Percentiles rank a stretch among this genome's conserved stretches.
Conservation (phyloP, 805 yeast species). For the Candida schatavii region DNA sequence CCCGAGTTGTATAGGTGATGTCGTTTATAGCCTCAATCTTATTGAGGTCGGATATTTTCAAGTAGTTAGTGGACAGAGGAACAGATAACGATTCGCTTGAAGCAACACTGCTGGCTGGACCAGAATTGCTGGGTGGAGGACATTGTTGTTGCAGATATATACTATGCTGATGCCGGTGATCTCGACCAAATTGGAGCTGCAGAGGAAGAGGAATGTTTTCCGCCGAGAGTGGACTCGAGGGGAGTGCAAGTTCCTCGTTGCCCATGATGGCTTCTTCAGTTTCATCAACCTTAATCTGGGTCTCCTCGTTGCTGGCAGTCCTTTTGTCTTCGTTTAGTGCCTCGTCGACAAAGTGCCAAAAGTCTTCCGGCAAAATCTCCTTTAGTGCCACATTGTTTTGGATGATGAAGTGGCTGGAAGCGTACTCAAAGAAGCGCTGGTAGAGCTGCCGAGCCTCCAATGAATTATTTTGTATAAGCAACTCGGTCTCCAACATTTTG, state of each 20-base stretch:
- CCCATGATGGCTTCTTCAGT: not conserved
- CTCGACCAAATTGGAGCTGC: slow-evolving; percentile 6
- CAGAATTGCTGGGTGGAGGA: too few relatives aligned
- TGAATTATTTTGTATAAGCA: slow-evolving; percentile 1
- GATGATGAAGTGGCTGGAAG: not conserved
- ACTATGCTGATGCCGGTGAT: too few relatives aligned
- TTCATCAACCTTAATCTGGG: not conserved
- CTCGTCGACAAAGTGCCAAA: not conserved
- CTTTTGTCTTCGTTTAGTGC: not conserved
- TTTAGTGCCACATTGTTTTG: not conserved
- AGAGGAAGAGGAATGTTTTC: slow-evolving; percentile 3
- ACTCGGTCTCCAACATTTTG: slow-evolving; percentile 7
- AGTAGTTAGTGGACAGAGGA: too few relatives aligned
- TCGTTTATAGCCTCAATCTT: not conserved
- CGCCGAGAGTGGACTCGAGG: slow-evolving; percentile 6
- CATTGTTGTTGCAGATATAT: too few relatives aligned
- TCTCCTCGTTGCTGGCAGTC: not conserved
- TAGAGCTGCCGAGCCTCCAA: slow-evolving; percentile 1
- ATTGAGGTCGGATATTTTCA: not conserved
- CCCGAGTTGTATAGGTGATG: slow-evolving; percentile 11
- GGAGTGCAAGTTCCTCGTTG: not conserved
- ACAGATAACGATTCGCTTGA: too few relatives aligned
- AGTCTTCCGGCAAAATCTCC: not conserved
- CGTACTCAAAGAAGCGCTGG: not conserved
- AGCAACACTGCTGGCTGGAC: too few relatives aligned